Percentiles rank a stretch among this genome's conserved stretches.
Conservation (phyloP, 2,329 filamentous ascomycete species). For the Cadophora sp. region DNA sequence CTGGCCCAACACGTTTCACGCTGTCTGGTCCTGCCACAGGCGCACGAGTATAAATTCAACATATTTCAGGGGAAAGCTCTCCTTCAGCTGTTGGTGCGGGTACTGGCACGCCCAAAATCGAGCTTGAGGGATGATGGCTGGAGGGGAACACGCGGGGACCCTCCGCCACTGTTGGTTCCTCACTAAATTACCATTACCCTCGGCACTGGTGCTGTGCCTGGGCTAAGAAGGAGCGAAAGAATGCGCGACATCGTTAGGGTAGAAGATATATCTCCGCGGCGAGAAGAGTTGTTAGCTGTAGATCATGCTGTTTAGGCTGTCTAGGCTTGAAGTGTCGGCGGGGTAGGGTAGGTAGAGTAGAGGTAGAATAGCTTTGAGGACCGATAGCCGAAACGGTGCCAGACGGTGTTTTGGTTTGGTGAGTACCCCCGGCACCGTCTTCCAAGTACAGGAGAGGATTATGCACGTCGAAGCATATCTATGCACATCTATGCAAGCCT, state of each 20-base stretch:
- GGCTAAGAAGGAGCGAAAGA: conserved; percentile 11
- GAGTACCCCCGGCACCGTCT: too few relatives aligned
- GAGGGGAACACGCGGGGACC: background rate
- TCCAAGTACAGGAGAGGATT: too few relatives aligned
- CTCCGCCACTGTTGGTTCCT: background rate
- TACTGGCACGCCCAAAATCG: background rate
- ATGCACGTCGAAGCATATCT: background rate
- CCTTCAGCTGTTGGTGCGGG: background rate
- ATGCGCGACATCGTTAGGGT: conserved; percentile 16
- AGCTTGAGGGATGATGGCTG: background rate
- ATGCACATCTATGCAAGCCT: background rate
- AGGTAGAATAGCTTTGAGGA: background rate
- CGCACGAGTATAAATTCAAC: background rate
- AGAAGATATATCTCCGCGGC: conserved; percentile 1
- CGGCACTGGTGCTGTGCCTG: conserved; percentile 10
- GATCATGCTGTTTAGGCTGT: background rate
- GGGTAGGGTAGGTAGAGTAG: too few relatives aligned
- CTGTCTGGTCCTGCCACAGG: background rate
- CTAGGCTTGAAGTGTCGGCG: background rate
- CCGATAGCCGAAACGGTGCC: background rate
- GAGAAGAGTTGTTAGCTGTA: background rate
- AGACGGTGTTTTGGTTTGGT: background rate
- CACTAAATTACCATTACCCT: background rate
- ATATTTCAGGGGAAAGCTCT: background rate
- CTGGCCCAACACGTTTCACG: background rate